Evolutionary conservation across 306 rosid species (phyloP), one percentile per base, ranked within the genome.

Genomic region (Vigna trinervia): DNA sequence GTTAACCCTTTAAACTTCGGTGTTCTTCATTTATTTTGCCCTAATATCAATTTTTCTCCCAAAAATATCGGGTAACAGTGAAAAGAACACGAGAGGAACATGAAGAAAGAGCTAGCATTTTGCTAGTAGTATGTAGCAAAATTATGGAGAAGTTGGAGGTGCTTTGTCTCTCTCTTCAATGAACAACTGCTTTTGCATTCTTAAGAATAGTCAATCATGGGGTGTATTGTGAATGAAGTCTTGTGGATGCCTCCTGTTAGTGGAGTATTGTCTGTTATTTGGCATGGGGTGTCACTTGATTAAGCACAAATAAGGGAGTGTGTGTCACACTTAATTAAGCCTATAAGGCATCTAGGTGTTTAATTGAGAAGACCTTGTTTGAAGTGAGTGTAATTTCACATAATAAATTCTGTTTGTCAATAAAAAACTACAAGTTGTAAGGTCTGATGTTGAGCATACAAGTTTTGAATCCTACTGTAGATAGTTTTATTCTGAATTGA

Each of bases 401-500:
- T 36, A 34, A 34, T 36, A 34, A 60, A 4, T 38, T 39, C 4
- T 64, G 46, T 64, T 64, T 48, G 43, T 17, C 2, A 12, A 10
- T 2, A 63, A 8, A 30, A 63, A 38, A 63, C 48, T 63, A 38
- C 56, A 50, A 58, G 63, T 23, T 58, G 59, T 74, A 30, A 14
- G 66, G 38, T 75, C 63, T 71, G 61, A 58, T 48, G 61, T 69
- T 39, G 63, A 58, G 46, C 56, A 38, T 74, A 50, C 54, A 70
- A 22, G 4, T 22, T 69, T 64, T 43, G 53, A 57, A 32, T 59
- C 52, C 19, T 63, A 23, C 23, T 60, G 59, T 36, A 68, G 36
- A 32, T 17, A 64, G 46, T 64, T 81, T 59, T 51, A 45, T 67
- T 69, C 53, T 81, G 57, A 83, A 71, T 71, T 77, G 77, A 80